Conservation (phyloP, 78 protist species). For the Fonticula alba region DNA sequence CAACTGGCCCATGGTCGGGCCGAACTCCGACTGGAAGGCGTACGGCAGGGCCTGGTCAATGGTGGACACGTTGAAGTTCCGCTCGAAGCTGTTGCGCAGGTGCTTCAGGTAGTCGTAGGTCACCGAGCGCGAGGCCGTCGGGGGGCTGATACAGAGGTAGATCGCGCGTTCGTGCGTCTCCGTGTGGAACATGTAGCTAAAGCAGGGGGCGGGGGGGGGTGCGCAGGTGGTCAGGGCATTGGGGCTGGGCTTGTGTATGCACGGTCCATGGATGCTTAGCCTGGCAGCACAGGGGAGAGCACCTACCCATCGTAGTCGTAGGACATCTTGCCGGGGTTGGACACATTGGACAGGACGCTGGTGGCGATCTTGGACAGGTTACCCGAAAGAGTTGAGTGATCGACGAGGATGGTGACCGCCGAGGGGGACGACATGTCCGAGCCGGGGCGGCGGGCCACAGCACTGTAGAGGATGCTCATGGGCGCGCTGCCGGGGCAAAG, state of each 20-base stretch:
- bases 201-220: not conserved
- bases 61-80: slow-evolving; percentile 43
- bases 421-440: no score
- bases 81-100: slow-evolving; percentile 48
- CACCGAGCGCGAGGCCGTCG: not conserved
- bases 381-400: no score
- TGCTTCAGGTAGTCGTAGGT: slow-evolving; percentile 50
- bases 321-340: slow-evolving; percentile 37
- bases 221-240: not conserved
- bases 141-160: slow-evolving; percentile 52
- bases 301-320: slow-evolving; percentile 61
- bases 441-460: no score
- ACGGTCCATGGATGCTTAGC: not conserved
- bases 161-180: slow-evolving; percentile 33
- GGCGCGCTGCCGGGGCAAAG: no score
- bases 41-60: slow-evolving; percentile 45
- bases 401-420: no score
- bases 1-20: not conserved
- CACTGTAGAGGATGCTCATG: no score
- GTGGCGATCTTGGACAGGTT: no score
- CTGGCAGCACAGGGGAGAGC: no score
- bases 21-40: slow-evolving; percentile 25
- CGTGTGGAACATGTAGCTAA: slow-evolving; percentile 62
- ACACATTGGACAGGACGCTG: no score
- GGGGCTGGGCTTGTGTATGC: not conserved